Percentiles rank a stretch among this genome's conserved stretches.
Evolutionary conservation across 371 early-diverging fungal genomes (phyloP).

Genomic region (Mortierella sp.): DNA sequence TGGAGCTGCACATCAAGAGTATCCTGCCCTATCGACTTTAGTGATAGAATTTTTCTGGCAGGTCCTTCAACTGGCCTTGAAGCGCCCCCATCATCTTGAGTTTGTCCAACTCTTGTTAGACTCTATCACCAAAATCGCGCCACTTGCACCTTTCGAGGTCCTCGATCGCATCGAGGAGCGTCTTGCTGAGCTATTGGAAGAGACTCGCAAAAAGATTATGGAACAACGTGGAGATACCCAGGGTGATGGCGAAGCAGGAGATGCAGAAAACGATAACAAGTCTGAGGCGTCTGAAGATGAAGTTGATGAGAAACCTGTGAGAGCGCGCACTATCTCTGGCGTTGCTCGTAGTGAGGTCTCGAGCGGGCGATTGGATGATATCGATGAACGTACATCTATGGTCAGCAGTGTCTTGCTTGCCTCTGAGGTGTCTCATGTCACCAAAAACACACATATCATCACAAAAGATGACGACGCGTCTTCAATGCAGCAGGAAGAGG

Average conservation of each 20-base stretch:
- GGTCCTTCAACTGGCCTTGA: slow-evolving; percentile 49
- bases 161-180: slow-evolving; percentile 54
- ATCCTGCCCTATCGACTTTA: slow-evolving; percentile 40
- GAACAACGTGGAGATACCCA: slow-evolving; percentile 44
- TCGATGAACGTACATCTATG: slow-evolving; percentile 48
- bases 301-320: slow-evolving; percentile 10
- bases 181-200: slow-evolving; percentile 50
- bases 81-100: slow-evolving; percentile 52
- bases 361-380: slow-evolving; percentile 29
- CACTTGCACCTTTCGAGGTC: slow-evolving; percentile 49
- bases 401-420: slow-evolving; percentile 51
- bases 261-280: slow-evolving; percentile 10
- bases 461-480: slow-evolving; percentile 34
- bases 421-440: slow-evolving; percentile 32
- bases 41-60: slow-evolving; percentile 57
- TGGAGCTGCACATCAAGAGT: slow-evolving; percentile 35
- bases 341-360: slow-evolving; percentile 40
- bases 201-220: slow-evolving; percentile 54
- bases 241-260: slow-evolving; percentile 12
- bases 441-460: slow-evolving; percentile 26
- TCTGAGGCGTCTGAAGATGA: slow-evolving; percentile 9
- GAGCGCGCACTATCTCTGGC: slow-evolving; percentile 27
- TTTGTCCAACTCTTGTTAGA: slow-evolving; percentile 53
- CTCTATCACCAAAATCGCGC: slow-evolving; percentile 49
- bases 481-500: slow-evolving; percentile 19